Base-by-base conservation (phyloP, 768 basidiomycete genomes). In the Suillus decipiens region DNA sequence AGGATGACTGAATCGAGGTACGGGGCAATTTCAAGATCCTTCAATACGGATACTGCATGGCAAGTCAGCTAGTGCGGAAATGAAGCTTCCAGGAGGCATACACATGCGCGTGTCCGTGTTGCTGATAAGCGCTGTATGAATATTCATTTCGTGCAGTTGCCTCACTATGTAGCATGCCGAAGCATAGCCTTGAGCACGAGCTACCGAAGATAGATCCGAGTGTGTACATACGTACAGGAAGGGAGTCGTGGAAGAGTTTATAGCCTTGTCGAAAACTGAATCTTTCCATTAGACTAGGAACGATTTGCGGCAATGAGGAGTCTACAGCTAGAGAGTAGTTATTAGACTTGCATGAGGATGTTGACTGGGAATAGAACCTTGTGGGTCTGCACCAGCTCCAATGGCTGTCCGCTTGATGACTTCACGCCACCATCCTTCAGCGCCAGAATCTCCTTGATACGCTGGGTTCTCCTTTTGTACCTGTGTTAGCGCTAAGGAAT, bases 231-330 rank as follows among this genome's bases (percentile, higher is more conserved):
- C 81, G 61, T 66, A 87, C 87, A 67, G 66, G 84, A 71, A 64
- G 78, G 63, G 24, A 80, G 69, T 89, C 88, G 48, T 83, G 81
- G 61, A 83, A 88, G 14, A 82, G 78, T 65, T 73, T 78, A 71
- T 93, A 93, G 1, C 89, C 92, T 72, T 90, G 82, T 64, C 77
- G 79, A 24, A 88, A 87, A 70, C 88, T 86, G 72, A 94, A 94
- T 34, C 86, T 81, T 42, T 75, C 69, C 78, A 93, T 80, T n/a
- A 93, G 82, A 17, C 64, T 74, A 8, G 83, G 76, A 15, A 89
- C 86, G 53, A 94, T 89, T 56, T 77, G 64, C n/a, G 76, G 67
- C 37, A 93, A 73, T 60, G 82, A 80, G 8, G 65, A 69, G 62
- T 86, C 80, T 12, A 93, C 81, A 22, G 72, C 90, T 92, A 63